Evolutionary conservation across 306 rosid genomes (phyloP), one percentile per base, ranked within the genome.

Genomic region (Hippophae gyantsensis): DNA sequence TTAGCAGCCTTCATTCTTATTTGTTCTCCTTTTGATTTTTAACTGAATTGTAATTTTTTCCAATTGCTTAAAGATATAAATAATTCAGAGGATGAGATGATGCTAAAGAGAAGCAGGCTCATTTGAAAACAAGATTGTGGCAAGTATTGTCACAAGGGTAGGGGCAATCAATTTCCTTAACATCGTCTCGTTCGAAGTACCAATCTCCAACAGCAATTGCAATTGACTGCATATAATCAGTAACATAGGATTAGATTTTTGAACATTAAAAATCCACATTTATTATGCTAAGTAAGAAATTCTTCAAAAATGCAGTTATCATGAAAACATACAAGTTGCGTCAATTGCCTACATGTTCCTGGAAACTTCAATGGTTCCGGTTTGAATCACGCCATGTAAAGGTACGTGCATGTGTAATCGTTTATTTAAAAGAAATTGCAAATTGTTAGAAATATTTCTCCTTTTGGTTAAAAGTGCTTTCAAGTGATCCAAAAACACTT

Each of bases 151-250:
- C 99, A 27, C 99, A 88, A 56, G 97, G 99, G 67, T 81, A 88
- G 7, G 90, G 94, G 51, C 97, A 92, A 58, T 92, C 99, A n/a
- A 92, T 50, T 52, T 44, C 76, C 86, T 80, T 92, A 47, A 73
- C 80, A 6, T 72, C 68, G 45, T 78, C 77, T 65, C 99, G 71
- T 51, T 88, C 88, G 38, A 85, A 92, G 74, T 78, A 92, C 99
- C 99, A 92, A 63, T 92, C 95, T 61, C 95, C 93, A 14, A 92
- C 99, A 43, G 96, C 97, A 40, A 75, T 26, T 6, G 99, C 96
- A 32, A 92, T 84, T 32, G 83, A 79, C 96, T 92, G 82, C 85
- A 80, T 45, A 43, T 53, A 7, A 2, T 48, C 54, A 27, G 56
- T 60, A 32, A 40, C 62, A 45, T 23, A 58, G 44, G 9, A 52